Base-by-base conservation (phyloP, 192 early-diverging fungal genomes). In the Linnemannia exigua region DNA sequence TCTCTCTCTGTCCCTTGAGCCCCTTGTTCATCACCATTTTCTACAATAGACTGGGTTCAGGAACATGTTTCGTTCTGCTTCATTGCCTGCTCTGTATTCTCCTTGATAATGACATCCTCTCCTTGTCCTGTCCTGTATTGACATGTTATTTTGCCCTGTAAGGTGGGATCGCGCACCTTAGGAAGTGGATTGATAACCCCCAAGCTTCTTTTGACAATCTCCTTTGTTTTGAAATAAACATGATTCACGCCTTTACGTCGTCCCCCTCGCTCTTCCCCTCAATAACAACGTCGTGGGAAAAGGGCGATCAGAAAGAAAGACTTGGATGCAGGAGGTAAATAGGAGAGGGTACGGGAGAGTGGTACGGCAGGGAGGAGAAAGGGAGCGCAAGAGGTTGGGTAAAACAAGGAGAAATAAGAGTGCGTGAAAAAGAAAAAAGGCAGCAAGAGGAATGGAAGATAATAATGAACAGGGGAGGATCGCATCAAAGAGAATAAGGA, bases 401-500 rank as follows among this genome's bases (percentile, higher is more conserved):
- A 19, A 19, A 5, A 3, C 48, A 50, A 50, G 20, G 12, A 12
- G 16, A 50, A 14, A 3, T 16, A 52, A 52, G 3, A 52, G 16
- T 1, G 15, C 1, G 50, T 6, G 19, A 52, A 52, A 52, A 17
- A 52, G 15, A 1, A 19, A 0, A 22, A 52, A n/a, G n/a, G n/a
- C n/a, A n/a, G n/a, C n/a, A n/a, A n/a, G n/a, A n/a, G n/a, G n/a
- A n/a, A n/a, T n/a, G n/a, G n/a, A n/a, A n/a, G n/a, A n/a, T n/a
- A 67, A 67, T 8, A 58, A 5, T 58, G 15, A 58, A 25, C 54
- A 4, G 25, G 25, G 9, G 3, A 44, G 41, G 41, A 44, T 44
- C 41, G 41, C 41, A 48, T 38, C n/a, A 79, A 61, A 79, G 37
- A 67, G 9, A 72, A 68, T 25, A 37, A 71, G 70, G 25, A 74